A percentile compares a stretch with the other conserved stretches of the same genome.
Conservation (phyloP, 495 filamentous ascomycete species). For the Penicillium ochrochloron region DNA sequence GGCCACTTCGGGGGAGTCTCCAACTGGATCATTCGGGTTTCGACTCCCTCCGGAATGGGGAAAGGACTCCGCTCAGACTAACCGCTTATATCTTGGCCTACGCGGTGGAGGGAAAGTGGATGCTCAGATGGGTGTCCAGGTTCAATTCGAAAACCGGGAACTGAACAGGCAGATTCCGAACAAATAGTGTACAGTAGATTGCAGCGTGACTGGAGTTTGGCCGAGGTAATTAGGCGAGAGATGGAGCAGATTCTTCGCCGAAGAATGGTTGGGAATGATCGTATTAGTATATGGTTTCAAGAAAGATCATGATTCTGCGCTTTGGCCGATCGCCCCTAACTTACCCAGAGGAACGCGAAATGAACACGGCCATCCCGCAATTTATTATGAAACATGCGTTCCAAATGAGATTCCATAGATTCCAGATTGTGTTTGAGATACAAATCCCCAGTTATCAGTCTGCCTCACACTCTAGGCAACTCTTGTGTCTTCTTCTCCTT, state of each 20-base stretch:
- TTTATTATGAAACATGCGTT: neutral
- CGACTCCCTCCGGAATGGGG: too few species aligned
- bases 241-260: neutral
- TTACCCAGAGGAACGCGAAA: neutral
- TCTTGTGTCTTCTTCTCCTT: neutral
- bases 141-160: neutral
- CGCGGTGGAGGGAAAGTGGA: slow-evolving; percentile 4
- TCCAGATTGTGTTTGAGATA: neutral
- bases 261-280: neutral
- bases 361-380: neutral
- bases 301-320: neutral
- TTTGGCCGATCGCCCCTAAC: neutral
- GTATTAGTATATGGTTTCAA: neutral
- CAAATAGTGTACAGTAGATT: neutral
- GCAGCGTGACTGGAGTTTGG: neutral
- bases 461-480: neutral
- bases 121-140: neutral
- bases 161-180: neutral
- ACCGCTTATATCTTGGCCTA: neutral
- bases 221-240: neutral
- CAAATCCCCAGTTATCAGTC: neutral
- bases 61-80: neutral
- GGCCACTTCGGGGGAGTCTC: neutral
- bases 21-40: neutral
- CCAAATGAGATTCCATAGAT: neutral